Evolutionary conservation across 768 basidiomycete species (phyloP).

Genomic region (Tulasnella sp.): DNA sequence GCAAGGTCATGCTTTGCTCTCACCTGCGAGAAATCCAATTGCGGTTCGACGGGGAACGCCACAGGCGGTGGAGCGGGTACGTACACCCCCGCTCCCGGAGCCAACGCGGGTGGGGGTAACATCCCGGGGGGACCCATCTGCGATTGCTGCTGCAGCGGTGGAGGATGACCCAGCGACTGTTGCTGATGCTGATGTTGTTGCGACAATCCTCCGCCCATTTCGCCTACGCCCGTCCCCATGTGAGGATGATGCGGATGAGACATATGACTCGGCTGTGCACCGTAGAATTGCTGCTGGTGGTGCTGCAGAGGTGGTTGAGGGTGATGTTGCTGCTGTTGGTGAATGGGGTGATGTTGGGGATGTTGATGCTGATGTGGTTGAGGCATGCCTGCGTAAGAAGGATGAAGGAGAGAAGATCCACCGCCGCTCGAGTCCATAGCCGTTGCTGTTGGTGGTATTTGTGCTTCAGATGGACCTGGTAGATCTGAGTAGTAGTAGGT

Average conservation of each 20-base stretch:
- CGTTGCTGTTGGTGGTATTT: too few relatives aligned
- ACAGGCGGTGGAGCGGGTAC: background rate
- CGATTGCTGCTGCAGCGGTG: background rate
- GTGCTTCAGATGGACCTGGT: background rate
- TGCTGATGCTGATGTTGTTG: background rate
- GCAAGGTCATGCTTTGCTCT: too few relatives aligned
- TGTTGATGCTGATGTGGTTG: background rate
- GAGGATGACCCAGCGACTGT: background rate
- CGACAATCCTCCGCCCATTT: too few relatives aligned
- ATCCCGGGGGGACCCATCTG: background rate
- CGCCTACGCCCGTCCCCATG: too few relatives aligned
- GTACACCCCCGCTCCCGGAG: background rate
- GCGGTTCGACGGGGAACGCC: background rate
- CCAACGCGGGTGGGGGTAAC: background rate
- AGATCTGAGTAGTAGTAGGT: background rate
- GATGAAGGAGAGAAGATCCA: background rate
- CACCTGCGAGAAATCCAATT: background rate
- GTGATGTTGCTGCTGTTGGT: background rate
- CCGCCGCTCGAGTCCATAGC: background rate
- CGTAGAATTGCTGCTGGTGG: background rate
- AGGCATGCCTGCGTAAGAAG: background rate
- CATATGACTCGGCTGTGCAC: background rate
- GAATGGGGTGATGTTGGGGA: background rate
- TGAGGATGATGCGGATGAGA: background rate
- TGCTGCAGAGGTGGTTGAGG: background rate